Conservation (phyloP, 179 eudicot genomes). For the Camellia oleifera region DNA sequence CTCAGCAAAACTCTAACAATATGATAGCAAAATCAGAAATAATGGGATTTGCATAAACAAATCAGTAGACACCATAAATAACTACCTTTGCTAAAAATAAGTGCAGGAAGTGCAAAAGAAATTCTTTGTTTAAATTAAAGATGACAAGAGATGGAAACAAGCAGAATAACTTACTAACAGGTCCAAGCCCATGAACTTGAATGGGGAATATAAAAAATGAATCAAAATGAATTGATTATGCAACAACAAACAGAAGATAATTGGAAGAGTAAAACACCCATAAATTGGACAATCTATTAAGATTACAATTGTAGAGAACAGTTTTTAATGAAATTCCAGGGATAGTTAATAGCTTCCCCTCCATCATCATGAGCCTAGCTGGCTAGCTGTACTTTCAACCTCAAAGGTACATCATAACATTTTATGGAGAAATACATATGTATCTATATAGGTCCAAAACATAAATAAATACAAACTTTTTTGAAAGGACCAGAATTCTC, state of each 20-base stretch:
- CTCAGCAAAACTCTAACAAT: not conserved
- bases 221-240: not conserved
- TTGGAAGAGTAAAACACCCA: not conserved
- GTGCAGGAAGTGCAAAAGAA: not conserved
- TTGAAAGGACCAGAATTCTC: not conserved
- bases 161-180: not conserved
- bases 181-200: conserved; percentile 2
- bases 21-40: not conserved
- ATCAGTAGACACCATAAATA: not conserved
- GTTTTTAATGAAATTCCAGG: not conserved
- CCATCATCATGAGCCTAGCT: not conserved
- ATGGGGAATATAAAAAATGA: not conserved
- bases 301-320: not conserved
- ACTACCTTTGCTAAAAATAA: not conserved
- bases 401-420: not conserved
- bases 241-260: not conserved
- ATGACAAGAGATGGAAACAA: not conserved
- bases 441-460: not conserved
- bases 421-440: not conserved
- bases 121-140: not conserved
- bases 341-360: not conserved
- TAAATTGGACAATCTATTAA: not conserved
- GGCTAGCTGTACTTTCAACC: not conserved
- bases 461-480: not conserved
- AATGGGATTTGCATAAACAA: not conserved